Evolutionary conservation across 352 stramenopile species (phyloP).

Genomic region (Phytophthora pisi): DNA sequence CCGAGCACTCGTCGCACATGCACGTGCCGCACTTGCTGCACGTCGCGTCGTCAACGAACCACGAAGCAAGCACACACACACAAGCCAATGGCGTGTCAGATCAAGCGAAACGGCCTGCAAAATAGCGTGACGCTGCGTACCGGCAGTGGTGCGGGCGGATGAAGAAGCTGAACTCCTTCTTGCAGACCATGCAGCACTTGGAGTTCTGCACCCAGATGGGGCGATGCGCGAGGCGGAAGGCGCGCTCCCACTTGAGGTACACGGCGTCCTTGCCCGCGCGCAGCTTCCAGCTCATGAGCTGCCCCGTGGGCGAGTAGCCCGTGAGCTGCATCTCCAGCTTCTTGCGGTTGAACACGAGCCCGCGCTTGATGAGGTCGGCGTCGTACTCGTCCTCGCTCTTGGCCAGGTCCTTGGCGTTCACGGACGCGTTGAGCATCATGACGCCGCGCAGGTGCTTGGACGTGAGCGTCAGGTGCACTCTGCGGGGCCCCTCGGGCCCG

Average conservation of each 20-base stretch:
- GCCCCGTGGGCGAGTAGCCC: slow-evolving; percentile 74
- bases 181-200: slow-evolving; percentile 74
- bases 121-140: slow-evolving; percentile 28
- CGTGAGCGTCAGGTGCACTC: slow-evolving; percentile 79
- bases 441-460: slow-evolving; percentile 77
- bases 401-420: slow-evolving; percentile 68
- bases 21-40: slow-evolving; percentile 80
- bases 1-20: slow-evolving; percentile 86
- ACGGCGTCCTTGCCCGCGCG: slow-evolving; percentile 71
- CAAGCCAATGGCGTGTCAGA: background rate
- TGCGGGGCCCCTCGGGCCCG: slow-evolving; percentile 28
- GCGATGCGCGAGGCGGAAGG: slow-evolving; percentile 74
- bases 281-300: slow-evolving; percentile 83
- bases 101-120: background rate
- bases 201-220: slow-evolving; percentile 86
- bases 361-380: slow-evolving; percentile 64
- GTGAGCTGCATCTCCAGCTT: slow-evolving; percentile 86
- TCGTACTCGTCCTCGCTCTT: slow-evolving; percentile 80
- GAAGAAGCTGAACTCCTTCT: slow-evolving; percentile 75
- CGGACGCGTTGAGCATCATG: slow-evolving; percentile 84
- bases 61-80: slow-evolving; percentile 9
- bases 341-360: slow-evolving; percentile 81
- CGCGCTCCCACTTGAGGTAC: slow-evolving; percentile 83
- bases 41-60: background rate
- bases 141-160: slow-evolving; percentile 82